phyloP scores from a whole-genome alignment of 352 stramenopile species.

The Phytophthora syringae region DNA sequence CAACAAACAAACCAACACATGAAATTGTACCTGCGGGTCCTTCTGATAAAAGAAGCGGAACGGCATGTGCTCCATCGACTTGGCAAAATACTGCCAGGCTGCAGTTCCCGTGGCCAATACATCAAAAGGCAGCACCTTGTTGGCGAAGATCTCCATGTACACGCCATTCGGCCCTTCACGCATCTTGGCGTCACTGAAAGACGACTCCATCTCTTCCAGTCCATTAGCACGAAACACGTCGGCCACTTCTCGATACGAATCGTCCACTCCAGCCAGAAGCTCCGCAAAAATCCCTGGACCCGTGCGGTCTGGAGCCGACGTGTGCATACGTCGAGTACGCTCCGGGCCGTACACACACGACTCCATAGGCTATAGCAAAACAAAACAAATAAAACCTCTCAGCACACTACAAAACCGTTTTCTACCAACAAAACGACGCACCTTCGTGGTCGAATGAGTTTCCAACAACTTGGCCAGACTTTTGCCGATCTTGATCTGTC shows the following conservation, averaged over 20 bases:
- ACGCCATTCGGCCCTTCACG: constrained; percentile 35
- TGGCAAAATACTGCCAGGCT: constrained; percentile 55
- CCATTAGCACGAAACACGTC: constrained; percentile 43
- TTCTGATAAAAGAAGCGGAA: constrained; percentile 51
- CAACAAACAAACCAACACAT: background rate
- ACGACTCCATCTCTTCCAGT: constrained; percentile 35
- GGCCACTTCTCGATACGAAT: constrained; percentile 48
- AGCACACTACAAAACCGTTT: background rate
- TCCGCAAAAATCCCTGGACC: constrained; percentile 42
- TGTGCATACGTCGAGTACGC: constrained; percentile 36
- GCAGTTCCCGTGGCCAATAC: constrained; percentile 38
- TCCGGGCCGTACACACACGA: constrained; percentile 29
- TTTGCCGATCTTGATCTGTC: constrained; percentile 67
- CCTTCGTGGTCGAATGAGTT: constrained; percentile 32
- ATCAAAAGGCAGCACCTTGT: constrained; percentile 53
- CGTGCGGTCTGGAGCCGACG: constrained; percentile 30
- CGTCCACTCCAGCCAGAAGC: constrained; percentile 39
- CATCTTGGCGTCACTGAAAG: constrained; percentile 48
- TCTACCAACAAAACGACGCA: background rate
- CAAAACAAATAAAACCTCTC: background rate
- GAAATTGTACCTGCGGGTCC: constrained; percentile 36
- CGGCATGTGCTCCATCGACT: constrained; percentile 47
- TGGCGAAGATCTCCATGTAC: constrained; percentile 58
- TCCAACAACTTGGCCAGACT: constrained; percentile 55
- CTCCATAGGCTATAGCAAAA: constrained; percentile 37